These are phyloP conservation scores for Solanum raphanifolium DNA, from an alignment of 257 asterid species.

Conservation along the genomic window DNA sequence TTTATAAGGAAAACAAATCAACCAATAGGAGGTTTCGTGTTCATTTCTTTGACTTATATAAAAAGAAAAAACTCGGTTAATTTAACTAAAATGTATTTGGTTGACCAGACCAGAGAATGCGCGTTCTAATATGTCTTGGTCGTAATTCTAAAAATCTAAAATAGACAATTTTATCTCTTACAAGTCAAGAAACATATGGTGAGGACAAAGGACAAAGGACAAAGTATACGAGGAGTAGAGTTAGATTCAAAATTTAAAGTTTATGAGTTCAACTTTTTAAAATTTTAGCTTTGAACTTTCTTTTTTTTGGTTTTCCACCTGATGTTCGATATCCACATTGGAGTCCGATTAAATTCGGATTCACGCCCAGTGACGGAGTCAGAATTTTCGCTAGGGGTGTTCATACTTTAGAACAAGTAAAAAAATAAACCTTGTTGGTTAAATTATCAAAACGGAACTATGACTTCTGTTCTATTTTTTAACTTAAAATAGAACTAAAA, in stretches of 20 bases:
- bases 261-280: background rate
- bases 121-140: background rate
- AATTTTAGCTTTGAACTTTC: background rate
- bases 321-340: no score
- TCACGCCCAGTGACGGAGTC: no score
- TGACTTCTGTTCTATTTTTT: no score
- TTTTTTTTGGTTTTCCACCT: no score
- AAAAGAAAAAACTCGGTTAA: background rate
- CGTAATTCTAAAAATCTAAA: background rate
- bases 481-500: no score
- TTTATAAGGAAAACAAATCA: background rate
- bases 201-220: background rate
- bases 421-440: no score
- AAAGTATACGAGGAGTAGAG: no score
- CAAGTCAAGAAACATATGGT: background rate
- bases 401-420: no score
- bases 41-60: background rate
- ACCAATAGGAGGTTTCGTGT: background rate
- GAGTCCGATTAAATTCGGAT: no score
- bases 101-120: background rate
- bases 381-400: no score
- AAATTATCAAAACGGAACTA: no score
- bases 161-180: background rate
- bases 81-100: background rate
- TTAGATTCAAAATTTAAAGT: no score